Evolutionary conservation across 139 green algal genomes (phyloP).

Genomic region (Yamagishiella unicocca): DNA sequence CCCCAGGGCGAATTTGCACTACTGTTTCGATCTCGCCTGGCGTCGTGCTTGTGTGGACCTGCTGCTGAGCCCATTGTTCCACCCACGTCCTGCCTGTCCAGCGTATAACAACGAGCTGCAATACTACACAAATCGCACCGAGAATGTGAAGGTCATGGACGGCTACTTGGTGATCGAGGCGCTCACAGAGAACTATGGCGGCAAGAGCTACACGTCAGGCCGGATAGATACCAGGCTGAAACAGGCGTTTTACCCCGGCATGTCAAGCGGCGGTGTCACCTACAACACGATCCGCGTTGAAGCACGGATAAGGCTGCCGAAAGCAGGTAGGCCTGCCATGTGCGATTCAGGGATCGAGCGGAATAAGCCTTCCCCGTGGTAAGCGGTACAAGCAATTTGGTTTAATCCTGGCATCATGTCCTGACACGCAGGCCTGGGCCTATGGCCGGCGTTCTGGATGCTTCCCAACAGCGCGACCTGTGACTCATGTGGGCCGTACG

Average conservation of each 20-base stretch:
- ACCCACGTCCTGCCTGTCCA: background rate
- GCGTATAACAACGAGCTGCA: conserved; percentile 6
- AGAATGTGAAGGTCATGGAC: background rate
- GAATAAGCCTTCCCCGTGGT: no score
- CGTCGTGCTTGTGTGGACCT: background rate
- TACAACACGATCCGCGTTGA: background rate
- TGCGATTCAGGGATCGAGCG: no score
- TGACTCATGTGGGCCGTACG: conserved; percentile 16
- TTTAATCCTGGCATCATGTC: background rate
- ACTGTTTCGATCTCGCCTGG: background rate
- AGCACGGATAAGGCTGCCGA: background rate
- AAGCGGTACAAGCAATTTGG: no score
- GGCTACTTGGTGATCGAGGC: conserved; percentile 2
- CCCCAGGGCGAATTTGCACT: background rate
- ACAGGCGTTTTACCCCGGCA: conserved; percentile 2
- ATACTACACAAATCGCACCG: background rate
- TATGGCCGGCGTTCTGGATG: conserved; percentile 12
- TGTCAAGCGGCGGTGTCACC: background rate
- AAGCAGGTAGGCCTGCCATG: no score
- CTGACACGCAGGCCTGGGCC: background rate
- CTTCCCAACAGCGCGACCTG: background rate
- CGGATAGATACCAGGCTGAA: conserved; percentile 3
- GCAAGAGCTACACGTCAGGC: background rate
- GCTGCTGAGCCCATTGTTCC: background rate
- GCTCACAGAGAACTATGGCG: background rate